A percentile compares a stretch with the other conserved stretches of the same genome.
phyloP scores from a whole-genome alignment of 768 basidiomycete genomes.

The Neoboletus subvelutipes region DNA sequence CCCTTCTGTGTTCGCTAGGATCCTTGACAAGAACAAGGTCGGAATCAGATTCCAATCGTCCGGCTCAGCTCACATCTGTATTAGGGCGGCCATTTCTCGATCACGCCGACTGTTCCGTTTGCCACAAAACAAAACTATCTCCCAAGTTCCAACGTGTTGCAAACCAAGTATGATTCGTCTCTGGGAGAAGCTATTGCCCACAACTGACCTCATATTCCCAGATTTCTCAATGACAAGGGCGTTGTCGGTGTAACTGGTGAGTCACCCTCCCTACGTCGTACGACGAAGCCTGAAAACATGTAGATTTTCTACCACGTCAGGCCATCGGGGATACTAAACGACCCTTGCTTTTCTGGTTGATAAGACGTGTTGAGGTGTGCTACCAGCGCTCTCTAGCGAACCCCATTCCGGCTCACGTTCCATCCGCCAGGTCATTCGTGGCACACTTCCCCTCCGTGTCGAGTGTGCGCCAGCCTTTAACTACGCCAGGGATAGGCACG shows the following conservation, averaged over 20 bases:
- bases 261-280: background rate
- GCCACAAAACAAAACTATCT: slow-evolving; percentile 81
- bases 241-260: slow-evolving; percentile 81
- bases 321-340: slow-evolving; percentile 40
- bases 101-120: slow-evolving; percentile 69
- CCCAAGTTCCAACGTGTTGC: slow-evolving; percentile 79
- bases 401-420: background rate
- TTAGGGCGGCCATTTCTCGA: slow-evolving; percentile 88
- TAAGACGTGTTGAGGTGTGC: slow-evolving; percentile 72
- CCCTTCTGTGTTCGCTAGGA: slow-evolving; percentile 87
- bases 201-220: slow-evolving; percentile 17
- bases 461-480: slow-evolving; percentile 97
- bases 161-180: slow-evolving; percentile 59
- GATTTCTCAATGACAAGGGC: slow-evolving; percentile 83
- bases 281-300: slow-evolving; percentile 5
- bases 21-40: slow-evolving; percentile 80
- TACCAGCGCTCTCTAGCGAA: background rate
- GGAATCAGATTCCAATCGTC: background rate
- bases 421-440: slow-evolving; percentile 67
- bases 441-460: slow-evolving; percentile 72
- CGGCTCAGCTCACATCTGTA: slow-evolving; percentile 2
- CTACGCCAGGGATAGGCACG: slow-evolving; percentile 80
- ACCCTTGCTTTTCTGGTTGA: slow-evolving; percentile 79
- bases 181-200: background rate
- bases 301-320: slow-evolving; percentile 80